Evolutionary conservation across 352 stramenopile species (phyloP), one percentile per base, ranked within the genome.

Genomic region (Pythium dissimile): DNA sequence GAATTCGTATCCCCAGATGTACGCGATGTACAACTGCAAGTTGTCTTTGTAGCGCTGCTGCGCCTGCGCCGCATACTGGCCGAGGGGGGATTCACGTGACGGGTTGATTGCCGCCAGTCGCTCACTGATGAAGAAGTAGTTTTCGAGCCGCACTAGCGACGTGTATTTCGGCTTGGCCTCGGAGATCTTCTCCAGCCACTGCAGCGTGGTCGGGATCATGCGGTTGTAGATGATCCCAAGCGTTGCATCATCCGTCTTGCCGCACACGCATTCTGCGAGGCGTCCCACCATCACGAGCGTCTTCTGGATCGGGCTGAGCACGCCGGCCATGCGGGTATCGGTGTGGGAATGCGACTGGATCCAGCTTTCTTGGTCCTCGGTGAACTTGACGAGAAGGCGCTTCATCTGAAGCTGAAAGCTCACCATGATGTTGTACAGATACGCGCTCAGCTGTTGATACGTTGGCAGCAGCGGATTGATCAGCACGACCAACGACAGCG

Each of bases 401-500:
- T 92, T 92, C 70, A 90, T 76, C 49, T 89, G 77, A 4, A 92
- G 77, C 66, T 89, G 77, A 32, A 92, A 90, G 53, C 68, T 86
- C 11, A 89, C 73, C 56, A 90, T 78, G 12, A 74, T 58, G 53
- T 89, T 84, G 62, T 85, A 81, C 0, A 89, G 56, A 52, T 87
- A 90, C 45, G 80, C 71, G 31, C 77, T 87, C 35, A 85, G 72
- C 47, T 61, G 50, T 9, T 67, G 77, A 18, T 73, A 75, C 3
- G 42, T 56, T 9, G 77, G 73, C 0, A 89, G 63, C 27, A 81
- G 65, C 5, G 64, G 53, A 23, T 75, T 75, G 1, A 86, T 58
- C 2, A 87, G 55, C 32, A 86, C 79, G 23, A 88, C 77, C 5
- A 89, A 59, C 5, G 73, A 66, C 3, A 90, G 64, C 8, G 76